Base-by-base conservation (phyloP, 2,329 filamentous ascomycete genomes). In the Colletotrichum orchidophilum region DNA sequence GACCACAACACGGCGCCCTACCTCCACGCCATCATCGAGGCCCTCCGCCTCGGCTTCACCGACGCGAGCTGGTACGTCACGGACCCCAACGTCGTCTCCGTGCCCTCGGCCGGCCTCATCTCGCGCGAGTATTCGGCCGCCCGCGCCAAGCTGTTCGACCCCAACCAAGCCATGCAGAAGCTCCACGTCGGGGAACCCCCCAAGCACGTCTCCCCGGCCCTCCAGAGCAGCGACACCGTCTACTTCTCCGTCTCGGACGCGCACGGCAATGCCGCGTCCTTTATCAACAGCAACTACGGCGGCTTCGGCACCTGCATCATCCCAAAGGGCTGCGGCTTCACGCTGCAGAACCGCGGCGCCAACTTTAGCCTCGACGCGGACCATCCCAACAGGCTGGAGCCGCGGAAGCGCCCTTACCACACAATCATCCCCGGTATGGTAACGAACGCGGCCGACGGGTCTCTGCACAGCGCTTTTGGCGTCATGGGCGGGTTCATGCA, bases 401-500 rank as follows among this genome's bases (percentile, higher is more conserved):
- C 95, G 0, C 86, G 91, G 39, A 98, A 98, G 85, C 84, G 96
- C 55, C 96, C 96, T 0, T 99, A 98, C 82, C 96, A 98, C 81
- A 99, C 96, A 64, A 98, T 99, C 80, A 99, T 99, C 76, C 96
- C 96, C 0, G 96, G 93, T 0, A 88, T 98, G 80, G 90, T 96
- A 21, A 98, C 96, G 0, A 94, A 96, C 75, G 80, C 89, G 21
- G 83, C 84, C 5, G 94, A 97, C 75, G 89, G 90, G 29, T 91
- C 88, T 59, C 83, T 98, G 67, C 94, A 97, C 80, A 93, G 90
- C 4, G 93, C 97, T 0, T 98, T 96, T 77, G 96, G 96, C 63
- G 96, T 98, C 71, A 98, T 98, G 96, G 96, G 96, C 63, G 96
- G 95, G 2, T 98, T 97, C 82, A 98, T 98, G 93, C 96, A 99